Percentiles rank a stretch among this genome's conserved stretches.
Evolutionary conservation across 139 green algal genomes (phyloP).

Genomic region (Chlamydomonas sphaeroides): DNA sequence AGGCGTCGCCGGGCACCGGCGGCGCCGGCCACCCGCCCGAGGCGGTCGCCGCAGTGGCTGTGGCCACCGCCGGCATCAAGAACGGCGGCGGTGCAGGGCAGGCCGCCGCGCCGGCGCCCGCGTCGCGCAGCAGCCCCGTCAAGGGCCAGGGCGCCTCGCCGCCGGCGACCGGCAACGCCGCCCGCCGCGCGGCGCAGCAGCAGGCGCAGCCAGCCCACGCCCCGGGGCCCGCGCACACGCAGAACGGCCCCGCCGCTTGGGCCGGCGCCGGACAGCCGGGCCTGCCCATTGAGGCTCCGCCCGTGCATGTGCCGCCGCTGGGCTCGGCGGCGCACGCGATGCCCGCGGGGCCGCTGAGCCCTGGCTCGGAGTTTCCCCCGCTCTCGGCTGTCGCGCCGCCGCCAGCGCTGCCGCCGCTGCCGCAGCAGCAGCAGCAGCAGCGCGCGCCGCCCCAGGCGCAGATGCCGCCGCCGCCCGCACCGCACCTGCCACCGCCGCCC

Average conservation of each 20-base stretch:
- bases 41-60: conserved; percentile 17
- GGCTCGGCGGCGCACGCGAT: neutral
- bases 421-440: conserved; percentile 3
- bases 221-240: no score
- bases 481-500: no score
- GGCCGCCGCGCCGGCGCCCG: neutral
- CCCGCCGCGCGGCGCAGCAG: conserved; percentile 10
- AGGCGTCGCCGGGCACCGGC: neutral
- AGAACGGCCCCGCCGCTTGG: neutral
- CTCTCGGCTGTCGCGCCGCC: neutral
- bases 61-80: conserved; percentile 28
- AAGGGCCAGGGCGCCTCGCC: neutral
- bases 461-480: no score
- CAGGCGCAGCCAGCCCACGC: neutral
- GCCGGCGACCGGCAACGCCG: neutral
- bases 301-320: no score
- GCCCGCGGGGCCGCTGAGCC: conserved; percentile 12
- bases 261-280: neutral
- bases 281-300: no score
- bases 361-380: conserved; percentile 31
- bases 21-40: neutral
- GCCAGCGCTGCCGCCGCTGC: neutral
- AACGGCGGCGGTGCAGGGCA: neutral
- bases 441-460: neutral
- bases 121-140: neutral